These are phyloP conservation scores for Paraphaeosphaeria minitans DNA, from an alignment of 2,329 filamentous ascomycete species.

Conservation along the genomic window DNA sequence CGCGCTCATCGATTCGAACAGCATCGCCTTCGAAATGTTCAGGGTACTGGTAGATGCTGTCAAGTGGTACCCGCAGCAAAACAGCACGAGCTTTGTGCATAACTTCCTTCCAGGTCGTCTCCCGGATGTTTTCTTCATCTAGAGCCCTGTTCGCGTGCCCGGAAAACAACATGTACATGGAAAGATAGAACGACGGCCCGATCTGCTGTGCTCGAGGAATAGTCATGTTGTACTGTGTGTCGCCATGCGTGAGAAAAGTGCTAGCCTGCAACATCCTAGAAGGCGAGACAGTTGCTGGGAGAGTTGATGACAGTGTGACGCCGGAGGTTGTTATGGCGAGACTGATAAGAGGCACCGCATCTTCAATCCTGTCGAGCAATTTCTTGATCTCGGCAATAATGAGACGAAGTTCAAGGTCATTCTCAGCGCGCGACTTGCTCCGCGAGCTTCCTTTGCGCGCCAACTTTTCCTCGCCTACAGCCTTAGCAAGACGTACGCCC, in stretches of 20 bases:
- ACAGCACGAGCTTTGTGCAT: constrained; percentile 90
- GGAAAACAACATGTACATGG: constrained; percentile 92
- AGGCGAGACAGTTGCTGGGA: constrained; percentile 84
- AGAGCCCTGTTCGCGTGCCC: constrained; percentile 69
- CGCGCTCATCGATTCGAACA: constrained; percentile 19
- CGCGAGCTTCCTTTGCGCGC: constrained; percentile 51
- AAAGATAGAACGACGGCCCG: constrained; percentile 83
- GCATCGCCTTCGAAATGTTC: constrained; percentile 25
- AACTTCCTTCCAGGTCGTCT: constrained; percentile 92
- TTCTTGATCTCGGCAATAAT: constrained; percentile 78
- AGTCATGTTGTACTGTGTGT: constrained; percentile 76
- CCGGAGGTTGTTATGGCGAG: constrained; percentile 94
- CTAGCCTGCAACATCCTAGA: constrained; percentile 91
- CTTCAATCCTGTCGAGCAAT: constrained; percentile 80
- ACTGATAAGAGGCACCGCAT: constrained; percentile 89
- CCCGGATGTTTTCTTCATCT: constrained; percentile 62
- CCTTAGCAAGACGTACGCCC: constrained; percentile 73
- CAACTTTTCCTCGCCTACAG: constrained; percentile 67
- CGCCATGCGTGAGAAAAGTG: constrained; percentile 84
- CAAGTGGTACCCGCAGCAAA: constrained; percentile 71
- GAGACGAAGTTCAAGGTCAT: constrained; percentile 67
- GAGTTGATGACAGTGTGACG: constrained; percentile 77
- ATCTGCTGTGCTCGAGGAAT: constrained; percentile 74
- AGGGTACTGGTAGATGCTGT: constrained; percentile 56
- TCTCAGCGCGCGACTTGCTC: constrained; percentile 59